phyloP scores from a whole-genome alignment of 1,284 basidiomycete genomes.

The Melampsora larici-populina region DNA sequence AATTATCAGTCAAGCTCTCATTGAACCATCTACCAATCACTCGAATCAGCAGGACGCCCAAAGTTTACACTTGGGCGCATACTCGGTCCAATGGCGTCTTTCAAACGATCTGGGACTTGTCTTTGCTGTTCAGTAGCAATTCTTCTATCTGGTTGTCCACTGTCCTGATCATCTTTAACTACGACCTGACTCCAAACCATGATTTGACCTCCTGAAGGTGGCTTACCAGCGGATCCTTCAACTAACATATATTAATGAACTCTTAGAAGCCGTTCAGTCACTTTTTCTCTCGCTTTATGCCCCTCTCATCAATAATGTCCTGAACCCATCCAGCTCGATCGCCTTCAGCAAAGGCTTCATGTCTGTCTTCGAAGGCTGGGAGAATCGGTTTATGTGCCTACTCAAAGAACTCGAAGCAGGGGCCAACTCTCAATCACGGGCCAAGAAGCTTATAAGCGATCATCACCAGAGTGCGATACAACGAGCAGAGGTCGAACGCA shows the following conservation, averaged over 20 bases:
- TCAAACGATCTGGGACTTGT: constrained; percentile 89
- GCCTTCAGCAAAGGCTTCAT: constrained; percentile 61
- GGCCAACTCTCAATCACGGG: constrained; percentile 57
- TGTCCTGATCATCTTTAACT: constrained; percentile 17
- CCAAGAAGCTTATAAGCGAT: constrained; percentile 6
- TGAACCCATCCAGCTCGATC: constrained; percentile 54
- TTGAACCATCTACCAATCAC: constrained; percentile 66
- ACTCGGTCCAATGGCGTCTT: constrained; percentile 85
- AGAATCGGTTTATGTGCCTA: constrained; percentile 71
- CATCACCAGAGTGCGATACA: constrained; percentile 10
- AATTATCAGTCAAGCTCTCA: constrained; percentile 81
- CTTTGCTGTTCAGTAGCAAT: constrained; percentile 69
- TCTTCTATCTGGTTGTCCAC: not conserved
- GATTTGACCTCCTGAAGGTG: constrained; percentile 52
- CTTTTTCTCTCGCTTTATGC: constrained; percentile 78
- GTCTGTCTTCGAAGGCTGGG: constrained; percentile 74
- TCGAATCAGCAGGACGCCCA: constrained; percentile 48
- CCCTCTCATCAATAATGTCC: constrained; percentile 44
- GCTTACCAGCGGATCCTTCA: constrained; percentile 96
- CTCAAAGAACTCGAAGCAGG: constrained; percentile 72
- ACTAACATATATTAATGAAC: constrained; percentile 85
- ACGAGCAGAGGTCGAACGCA: constrained; percentile 2
- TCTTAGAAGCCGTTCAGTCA: constrained; percentile 72
- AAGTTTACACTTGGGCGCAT: constrained; percentile 79
- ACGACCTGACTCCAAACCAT: not conserved